Conservation (phyloP, 805 yeast genomes). For the Metschnikowia lunata region DNA sequence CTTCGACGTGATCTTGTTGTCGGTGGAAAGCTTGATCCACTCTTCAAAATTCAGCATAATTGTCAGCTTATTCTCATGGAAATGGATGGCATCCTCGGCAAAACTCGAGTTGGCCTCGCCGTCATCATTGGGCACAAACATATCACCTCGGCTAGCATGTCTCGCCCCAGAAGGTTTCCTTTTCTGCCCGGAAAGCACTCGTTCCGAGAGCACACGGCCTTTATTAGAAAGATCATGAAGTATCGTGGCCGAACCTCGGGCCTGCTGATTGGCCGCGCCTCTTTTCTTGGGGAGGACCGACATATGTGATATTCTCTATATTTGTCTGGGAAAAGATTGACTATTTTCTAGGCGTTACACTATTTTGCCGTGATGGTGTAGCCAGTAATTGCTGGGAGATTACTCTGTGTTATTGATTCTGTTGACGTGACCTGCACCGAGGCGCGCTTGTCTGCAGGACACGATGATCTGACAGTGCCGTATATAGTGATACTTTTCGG, state of each 20-base stretch:
- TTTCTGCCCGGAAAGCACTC: conserved; percentile 16
- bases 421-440: too few species aligned
- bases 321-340: not conserved
- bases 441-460: too few species aligned
- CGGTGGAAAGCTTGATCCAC: conserved; percentile 47
- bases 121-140: conserved; percentile 15
- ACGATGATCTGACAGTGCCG: too few species aligned
- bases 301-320: not conserved
- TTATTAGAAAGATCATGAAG: conserved; percentile 27
- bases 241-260: conserved; percentile 16
- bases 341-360: not conserved
- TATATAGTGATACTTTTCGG: too few species aligned
- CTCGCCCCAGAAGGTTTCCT: conserved; percentile 21
- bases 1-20: conserved; percentile 68
- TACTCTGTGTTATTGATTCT: not conserved
- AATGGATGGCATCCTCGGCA: conserved; percentile 38
- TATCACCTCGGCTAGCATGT: conserved; percentile 19
- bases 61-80: conserved; percentile 40
- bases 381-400: not conserved
- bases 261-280: conserved; percentile 9
- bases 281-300: conserved; percentile 26
- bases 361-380: too few species aligned
- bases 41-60: conserved; percentile 43
- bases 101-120: conserved; percentile 16
- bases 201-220: conserved; percentile 27